Conservation (phyloP, 306 rosid genomes). For the Erythrophleum fordii region DNA sequence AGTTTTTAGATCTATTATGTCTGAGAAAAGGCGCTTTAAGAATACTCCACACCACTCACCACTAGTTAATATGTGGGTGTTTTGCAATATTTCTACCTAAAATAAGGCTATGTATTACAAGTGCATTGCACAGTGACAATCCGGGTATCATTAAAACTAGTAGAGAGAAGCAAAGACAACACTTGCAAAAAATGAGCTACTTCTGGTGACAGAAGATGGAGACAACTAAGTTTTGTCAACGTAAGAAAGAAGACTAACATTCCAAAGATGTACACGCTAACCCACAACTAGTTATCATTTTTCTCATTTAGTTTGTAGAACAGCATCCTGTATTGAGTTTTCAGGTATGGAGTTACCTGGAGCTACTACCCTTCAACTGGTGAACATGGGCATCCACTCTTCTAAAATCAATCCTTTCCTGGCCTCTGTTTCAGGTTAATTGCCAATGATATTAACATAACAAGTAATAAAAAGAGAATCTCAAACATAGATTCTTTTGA, state of each 20-base stretch:
- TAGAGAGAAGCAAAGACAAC: too few relatives aligned
- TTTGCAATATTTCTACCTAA: background rate
- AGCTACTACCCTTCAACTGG: constrained; percentile 92
- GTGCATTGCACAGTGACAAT: background rate
- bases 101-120: background rate
- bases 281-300: background rate
- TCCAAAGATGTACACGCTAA: background rate
- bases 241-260: background rate
- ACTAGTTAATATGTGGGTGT: background rate
- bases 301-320: background rate
- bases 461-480: background rate
- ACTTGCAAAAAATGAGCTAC: too few relatives aligned
- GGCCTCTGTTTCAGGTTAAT: constrained; percentile 49
- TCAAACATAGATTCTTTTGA: background rate
- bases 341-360: constrained; percentile 60
- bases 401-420: constrained; percentile 60
- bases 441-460: background rate
- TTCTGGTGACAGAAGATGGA: background rate
- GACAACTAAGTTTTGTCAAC: background rate
- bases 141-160: too few relatives aligned
- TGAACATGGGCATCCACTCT: constrained; percentile 77
- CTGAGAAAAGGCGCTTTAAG: background rate
- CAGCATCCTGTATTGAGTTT: background rate
- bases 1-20: background rate
- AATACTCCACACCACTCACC: background rate